Evolutionary conservation across 2,329 filamentous ascomycete genomes (phyloP).

Genomic region (Blastomyces gilchristii): DNA sequence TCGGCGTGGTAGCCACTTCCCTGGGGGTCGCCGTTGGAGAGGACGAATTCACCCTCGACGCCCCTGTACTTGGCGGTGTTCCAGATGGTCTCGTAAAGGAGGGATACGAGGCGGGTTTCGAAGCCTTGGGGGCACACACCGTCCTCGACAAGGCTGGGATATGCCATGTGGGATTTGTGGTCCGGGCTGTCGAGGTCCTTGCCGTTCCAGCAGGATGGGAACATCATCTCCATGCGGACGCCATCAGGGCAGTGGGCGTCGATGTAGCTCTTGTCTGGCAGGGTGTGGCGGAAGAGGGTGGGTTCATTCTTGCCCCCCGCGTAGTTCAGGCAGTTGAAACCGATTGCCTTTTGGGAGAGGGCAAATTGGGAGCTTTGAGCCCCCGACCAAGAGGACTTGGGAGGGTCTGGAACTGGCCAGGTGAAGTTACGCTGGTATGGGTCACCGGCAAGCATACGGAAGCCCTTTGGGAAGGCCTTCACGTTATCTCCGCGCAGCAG

Average conservation of each 20-base stretch:
- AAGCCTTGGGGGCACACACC: constrained; percentile 64
- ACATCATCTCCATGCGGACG: constrained; percentile 72
- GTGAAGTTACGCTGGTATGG: constrained; percentile 58
- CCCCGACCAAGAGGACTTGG: constrained; percentile 58
- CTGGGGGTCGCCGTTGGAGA: constrained; percentile 68
- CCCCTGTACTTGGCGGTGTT: constrained; percentile 56
- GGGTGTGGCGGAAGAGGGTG: constrained; percentile 67
- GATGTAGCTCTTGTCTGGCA: constrained; percentile 70
- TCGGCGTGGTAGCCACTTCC: constrained; percentile 69
- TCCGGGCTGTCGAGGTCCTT: constrained; percentile 46
- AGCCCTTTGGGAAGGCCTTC: constrained; percentile 62
- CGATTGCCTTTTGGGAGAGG: constrained; percentile 69
- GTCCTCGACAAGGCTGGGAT: constrained; percentile 64
- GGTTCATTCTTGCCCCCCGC: constrained; percentile 47
- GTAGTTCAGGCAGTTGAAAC: constrained; percentile 95
- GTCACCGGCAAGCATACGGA: constrained; percentile 74
- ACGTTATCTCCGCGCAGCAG: constrained; percentile 58
- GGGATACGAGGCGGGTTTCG: constrained; percentile 56
- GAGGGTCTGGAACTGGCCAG: constrained; percentile 54
- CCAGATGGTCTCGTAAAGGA: constrained; percentile 84
- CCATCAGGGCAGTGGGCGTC: constrained; percentile 76
- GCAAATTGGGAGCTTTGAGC: constrained; percentile 52
- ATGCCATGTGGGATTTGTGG: constrained; percentile 60
- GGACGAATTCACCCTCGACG: constrained; percentile 57
- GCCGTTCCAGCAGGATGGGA: constrained; percentile 84